A percentile compares a stretch with the other conserved stretches of the same genome.
Evolutionary conservation across 1,284 basidiomycete species (phyloP).

Genomic region (Cryptococcus sp.): DNA sequence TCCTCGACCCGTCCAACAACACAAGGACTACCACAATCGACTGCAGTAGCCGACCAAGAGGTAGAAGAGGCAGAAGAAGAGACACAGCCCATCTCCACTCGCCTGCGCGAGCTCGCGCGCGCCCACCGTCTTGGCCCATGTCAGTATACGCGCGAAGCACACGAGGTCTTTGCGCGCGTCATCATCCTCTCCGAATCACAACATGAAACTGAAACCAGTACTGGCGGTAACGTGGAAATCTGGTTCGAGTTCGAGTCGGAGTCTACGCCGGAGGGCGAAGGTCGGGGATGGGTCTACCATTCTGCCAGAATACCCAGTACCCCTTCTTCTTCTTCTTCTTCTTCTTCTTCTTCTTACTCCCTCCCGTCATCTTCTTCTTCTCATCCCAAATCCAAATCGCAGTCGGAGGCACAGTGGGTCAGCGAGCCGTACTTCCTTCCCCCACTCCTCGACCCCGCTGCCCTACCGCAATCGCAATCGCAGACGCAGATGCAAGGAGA

Average conservation of each 20-base stretch:
- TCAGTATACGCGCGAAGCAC: slow-evolving; percentile 28
- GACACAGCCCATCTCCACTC: slow-evolving; percentile 11
- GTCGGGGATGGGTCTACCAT: slow-evolving; percentile 41
- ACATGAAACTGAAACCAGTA: not conserved
- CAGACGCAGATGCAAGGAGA: not conserved
- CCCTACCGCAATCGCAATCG: no score
- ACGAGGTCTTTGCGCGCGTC: slow-evolving; percentile 18
- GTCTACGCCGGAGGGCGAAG: slow-evolving; percentile 9
- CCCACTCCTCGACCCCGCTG: not conserved
- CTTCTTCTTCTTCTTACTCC: not conserved
- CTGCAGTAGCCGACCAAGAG: no score
- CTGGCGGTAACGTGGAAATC: slow-evolving; percentile 10
- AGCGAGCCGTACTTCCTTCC: not conserved
- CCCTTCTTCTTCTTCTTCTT: not conserved
- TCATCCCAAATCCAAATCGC: not conserved
- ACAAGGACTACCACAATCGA: no score
- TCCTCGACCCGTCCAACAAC: not conserved
- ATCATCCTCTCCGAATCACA: slow-evolving; percentile 12
- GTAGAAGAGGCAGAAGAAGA: no score
- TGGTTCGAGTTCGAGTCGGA: slow-evolving; percentile 21
- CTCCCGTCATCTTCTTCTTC: not conserved
- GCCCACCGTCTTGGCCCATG: slow-evolving; percentile 10
- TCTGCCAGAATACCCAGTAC: slow-evolving; percentile 16
- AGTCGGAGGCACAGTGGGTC: not conserved
- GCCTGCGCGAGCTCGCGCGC: slow-evolving; percentile 12